Evolutionary conservation across 2,329 filamentous ascomycete species (phyloP), one percentile per base, ranked within the genome.

Genomic region (Cladophialophora exuberans): DNA sequence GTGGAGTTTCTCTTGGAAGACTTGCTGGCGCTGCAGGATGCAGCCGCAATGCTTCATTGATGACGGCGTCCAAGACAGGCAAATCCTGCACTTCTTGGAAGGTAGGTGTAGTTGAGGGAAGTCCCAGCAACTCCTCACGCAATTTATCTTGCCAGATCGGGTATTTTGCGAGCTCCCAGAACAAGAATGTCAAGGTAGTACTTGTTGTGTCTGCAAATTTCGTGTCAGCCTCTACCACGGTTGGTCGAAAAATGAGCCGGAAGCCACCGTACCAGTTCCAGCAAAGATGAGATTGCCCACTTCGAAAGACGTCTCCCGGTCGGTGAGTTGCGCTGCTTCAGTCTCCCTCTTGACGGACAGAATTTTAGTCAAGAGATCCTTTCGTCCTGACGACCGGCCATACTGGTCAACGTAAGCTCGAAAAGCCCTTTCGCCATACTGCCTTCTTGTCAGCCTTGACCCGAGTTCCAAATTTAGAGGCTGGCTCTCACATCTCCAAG

Each of bases 21-120:
- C 47, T 55, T 13, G 51, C 51, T 5, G 56, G 52, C 6, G 54
- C 54, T 6, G 54, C 50, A 1, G 53, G 72, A 66, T 85, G 81
- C 2, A 85, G 71, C 18, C 83, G 79, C 9, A 86, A 70, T 1
- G 82, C 83, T 65, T 86, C 83, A 68, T 80, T 80, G 15, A 85
- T 64, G 6, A 83, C 75, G 4, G 82, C 82, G 55, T 85, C 76
- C 3, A 86, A 70, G 10, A 83, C 63, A 1, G 82, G 80, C 0
- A 85, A 68, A 1, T 68, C 67, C 59, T 76, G 72, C 15, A 78
- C 69, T n/a, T 46, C 15, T 15, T 31, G 15, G 4, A 67, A 65
- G 11, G 39, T 75, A 2, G 73, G 62, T 1, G 64, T 51, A 20
- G 10, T 17, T 2, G 20, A 42, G 1, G 23, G 30, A 7, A 57